Evolutionary conservation across 1,139 yeast genomes (phyloP).

Genomic region (Yamadazyma diospyri): DNA sequence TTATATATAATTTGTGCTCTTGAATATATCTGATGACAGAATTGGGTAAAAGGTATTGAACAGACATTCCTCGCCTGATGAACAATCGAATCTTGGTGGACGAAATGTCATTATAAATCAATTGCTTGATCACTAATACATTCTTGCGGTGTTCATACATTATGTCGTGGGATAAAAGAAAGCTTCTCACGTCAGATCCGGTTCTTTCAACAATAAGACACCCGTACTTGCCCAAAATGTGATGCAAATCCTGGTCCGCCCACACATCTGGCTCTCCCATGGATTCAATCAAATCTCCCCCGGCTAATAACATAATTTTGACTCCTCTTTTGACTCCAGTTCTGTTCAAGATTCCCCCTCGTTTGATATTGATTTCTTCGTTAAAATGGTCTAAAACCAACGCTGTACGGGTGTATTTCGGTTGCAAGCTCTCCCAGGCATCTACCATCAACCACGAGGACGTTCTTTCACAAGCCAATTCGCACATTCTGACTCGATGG

Average conservation of each 20-base stretch:
- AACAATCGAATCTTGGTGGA: slow-evolving; percentile 93
- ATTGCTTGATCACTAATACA: slow-evolving; percentile 89
- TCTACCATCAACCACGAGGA: slow-evolving; percentile 98
- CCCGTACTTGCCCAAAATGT: slow-evolving; percentile 91
- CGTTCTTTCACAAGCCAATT: slow-evolving; percentile 94
- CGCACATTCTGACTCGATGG: slow-evolving; percentile 97
- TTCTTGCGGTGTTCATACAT: slow-evolving; percentile 96
- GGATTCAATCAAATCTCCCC: slow-evolving; percentile 94
- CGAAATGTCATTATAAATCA: slow-evolving; percentile 92
- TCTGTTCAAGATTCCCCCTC: slow-evolving; percentile 81
- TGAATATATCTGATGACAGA: slow-evolving; percentile 92
- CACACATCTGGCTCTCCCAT: slow-evolving; percentile 99
- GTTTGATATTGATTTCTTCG: slow-evolving; percentile 84
- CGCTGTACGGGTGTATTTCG: slow-evolving; percentile 89
- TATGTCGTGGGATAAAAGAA: slow-evolving; percentile 86
- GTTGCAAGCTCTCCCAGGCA: slow-evolving; percentile 97
- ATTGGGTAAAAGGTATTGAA: slow-evolving; percentile 90
- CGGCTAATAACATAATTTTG: slow-evolving; percentile 93
- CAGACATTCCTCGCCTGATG: slow-evolving; percentile 93
- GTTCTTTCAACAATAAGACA: slow-evolving; percentile 96
- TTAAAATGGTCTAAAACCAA: slow-evolving; percentile 94
- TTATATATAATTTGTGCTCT: slow-evolving; percentile 79
- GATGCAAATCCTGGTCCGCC: slow-evolving; percentile 95
- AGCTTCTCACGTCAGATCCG: slow-evolving; percentile 91
- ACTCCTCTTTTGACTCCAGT: slow-evolving; percentile 80